A percentile compares a stretch with the other conserved stretches of the same genome.
phyloP scores from a whole-genome alignment of 1,139 yeast species.

The Candida labiduridarum region DNA sequence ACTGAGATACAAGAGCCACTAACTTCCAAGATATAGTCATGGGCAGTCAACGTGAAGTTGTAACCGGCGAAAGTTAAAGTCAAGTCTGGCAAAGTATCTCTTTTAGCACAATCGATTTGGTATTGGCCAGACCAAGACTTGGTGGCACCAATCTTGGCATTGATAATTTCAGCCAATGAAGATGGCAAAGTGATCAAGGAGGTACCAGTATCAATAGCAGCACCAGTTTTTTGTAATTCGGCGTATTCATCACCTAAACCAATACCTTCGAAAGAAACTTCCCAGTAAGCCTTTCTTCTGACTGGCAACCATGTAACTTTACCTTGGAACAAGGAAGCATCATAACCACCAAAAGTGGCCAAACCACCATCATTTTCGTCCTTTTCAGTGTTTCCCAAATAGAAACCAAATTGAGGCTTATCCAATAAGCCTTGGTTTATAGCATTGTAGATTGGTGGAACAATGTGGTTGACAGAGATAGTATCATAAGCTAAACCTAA shows the following conservation, averaged over 20 bases:
- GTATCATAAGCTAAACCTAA: conserved; percentile 92
- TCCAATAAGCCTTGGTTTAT: conserved; percentile 79
- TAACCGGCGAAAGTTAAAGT: conserved; percentile 87
- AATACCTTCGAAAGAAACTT: conserved; percentile 87
- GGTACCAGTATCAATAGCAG: conserved; percentile 98
- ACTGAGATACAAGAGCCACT: conserved; percentile 95
- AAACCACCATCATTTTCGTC: conserved; percentile 76
- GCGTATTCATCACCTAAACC: conserved; percentile 93
- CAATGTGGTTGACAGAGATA: conserved; percentile 82
- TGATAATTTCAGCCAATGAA: conserved; percentile 90
- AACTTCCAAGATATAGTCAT: conserved; percentile 90
- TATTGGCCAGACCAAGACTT: conserved; percentile 98
- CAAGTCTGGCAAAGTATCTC: conserved; percentile 84
- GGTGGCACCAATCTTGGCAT: conserved; percentile 94
- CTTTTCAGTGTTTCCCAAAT: conserved; percentile 77
- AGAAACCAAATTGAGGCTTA: conserved; percentile 82
- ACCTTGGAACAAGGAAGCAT: conserved; percentile 72
- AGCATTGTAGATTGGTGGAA: conserved; percentile 94
- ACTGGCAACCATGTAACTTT: conserved; percentile 93
- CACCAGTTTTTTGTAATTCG: conserved; percentile 80
- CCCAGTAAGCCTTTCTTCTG: conserved; percentile 99
- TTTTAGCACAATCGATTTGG: conserved; percentile 81
- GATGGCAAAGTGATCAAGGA: conserved; percentile 93
- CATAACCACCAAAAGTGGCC: conserved; percentile 94
- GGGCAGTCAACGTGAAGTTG: conserved; percentile 85